phyloP scores from a whole-genome alignment of 2,329 filamentous ascomycete genomes.

The Paecilomyces fulvus region DNA sequence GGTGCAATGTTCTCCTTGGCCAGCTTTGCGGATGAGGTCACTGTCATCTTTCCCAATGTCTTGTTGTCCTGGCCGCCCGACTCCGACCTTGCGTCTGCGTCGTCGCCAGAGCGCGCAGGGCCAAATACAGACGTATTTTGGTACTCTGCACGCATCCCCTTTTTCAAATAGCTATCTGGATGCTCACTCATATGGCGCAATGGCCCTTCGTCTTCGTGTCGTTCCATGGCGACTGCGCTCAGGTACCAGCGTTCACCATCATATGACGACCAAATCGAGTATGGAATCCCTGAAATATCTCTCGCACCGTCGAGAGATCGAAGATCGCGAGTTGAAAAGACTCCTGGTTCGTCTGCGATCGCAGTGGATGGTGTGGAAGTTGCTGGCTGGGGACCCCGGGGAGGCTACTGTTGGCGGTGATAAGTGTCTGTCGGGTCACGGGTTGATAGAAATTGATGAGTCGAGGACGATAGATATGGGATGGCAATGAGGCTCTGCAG shows the following conservation, averaged over 20 bases:
- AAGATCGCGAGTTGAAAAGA: neutral
- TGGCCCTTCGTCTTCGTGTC: neutral
- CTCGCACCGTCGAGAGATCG: neutral
- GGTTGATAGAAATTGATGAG: neutral
- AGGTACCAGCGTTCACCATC: neutral
- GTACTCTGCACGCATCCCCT: slow-evolving; percentile 4
- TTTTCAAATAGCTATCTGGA: slow-evolving; percentile 1
- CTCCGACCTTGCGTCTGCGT: neutral
- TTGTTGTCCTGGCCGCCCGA: neutral
- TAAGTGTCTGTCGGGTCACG: neutral
- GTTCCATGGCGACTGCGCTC: neutral
- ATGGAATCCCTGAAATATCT: neutral
- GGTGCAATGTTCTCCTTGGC: slow-evolving; percentile 74
- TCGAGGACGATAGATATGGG: neutral
- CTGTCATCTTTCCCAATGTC: neutral
- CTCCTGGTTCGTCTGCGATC: neutral
- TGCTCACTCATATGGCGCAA: neutral
- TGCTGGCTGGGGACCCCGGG: neutral
- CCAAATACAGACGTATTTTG: slow-evolving; percentile 6
- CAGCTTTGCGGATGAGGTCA: slow-evolving; percentile 42
- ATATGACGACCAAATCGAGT: neutral
- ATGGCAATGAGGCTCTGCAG: neutral
- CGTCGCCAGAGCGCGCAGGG: neutral
- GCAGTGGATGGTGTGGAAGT: neutral
- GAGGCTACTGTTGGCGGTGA: neutral